Evolutionary conservation across 768 basidiomycete species (phyloP), one percentile per base, ranked within the genome.

Genomic region (Boletus rubescentipes): DNA sequence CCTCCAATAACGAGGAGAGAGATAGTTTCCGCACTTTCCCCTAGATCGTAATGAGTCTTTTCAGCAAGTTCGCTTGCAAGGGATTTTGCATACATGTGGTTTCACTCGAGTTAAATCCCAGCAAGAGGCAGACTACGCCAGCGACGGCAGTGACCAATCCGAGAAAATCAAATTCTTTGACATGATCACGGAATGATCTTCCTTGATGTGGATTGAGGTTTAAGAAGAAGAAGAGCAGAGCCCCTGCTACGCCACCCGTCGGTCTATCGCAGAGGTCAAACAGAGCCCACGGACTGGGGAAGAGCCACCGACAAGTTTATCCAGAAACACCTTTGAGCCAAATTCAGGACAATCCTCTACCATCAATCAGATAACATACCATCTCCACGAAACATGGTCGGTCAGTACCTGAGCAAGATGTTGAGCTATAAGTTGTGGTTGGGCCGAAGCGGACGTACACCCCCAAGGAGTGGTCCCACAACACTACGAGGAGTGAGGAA

Each of bases 381-480:
- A 76, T 49, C 77, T 57, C 77, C 77, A 78, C 1, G 66, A 64
- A 21, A 68, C 62, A 45, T 68, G 71, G 38, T 73, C 71, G 0
- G 74, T 64, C n/a, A 77, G 61, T 35, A 35, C 62, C 73, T 73
- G 31, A 38, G 39, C 21, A 12, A 14, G 7, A 35, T 7, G 18
- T 53, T 5, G 46, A 30, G 6, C 14, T 26, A 23, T 26, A n/a
- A 34, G 12, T 2, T 23, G 18, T 26, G 14, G 7, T 23, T 36
- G 16, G 9, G 16, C 20, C 15, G 26, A 34, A 39, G 35, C 30
- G 11, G 21, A 59, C 69, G 35, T 47, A 73, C 73, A 5, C 73
- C 73, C 9, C 73, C 72, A 18, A 75, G 44, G 10, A 81, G 64
- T 2, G 80, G 80, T 11, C 79, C 79, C 7, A 77, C 41, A 5